Conservation (phyloP, 1,139 yeast genomes). For the Taphrina deformans region DNA sequence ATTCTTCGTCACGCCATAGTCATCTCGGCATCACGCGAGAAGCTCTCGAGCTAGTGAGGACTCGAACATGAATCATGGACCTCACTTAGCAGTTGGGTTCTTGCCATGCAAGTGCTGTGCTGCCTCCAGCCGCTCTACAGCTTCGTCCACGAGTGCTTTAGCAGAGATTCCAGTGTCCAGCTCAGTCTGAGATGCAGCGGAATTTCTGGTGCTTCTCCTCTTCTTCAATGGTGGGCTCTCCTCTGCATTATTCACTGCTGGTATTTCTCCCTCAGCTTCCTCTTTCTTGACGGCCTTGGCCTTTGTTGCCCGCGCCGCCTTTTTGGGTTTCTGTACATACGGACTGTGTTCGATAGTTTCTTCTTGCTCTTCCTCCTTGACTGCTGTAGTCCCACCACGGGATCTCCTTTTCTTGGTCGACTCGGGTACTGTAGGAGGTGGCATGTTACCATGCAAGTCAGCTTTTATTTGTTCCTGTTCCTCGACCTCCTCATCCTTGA, state of each 20-base stretch:
- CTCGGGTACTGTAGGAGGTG: background rate
- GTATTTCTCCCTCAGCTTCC: background rate
- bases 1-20: too few relatives aligned
- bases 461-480: background rate
- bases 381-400: background rate
- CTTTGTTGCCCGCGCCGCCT: background rate
- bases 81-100: background rate
- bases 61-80: too few relatives aligned
- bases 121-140: slow-evolving; percentile 27
- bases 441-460: background rate
- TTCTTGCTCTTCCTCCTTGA: background rate
- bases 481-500: background rate
- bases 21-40: too few relatives aligned
- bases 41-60: background rate
- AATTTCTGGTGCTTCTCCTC: background rate
- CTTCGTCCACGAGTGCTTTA: slow-evolving; percentile 37
- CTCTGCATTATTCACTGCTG: background rate
- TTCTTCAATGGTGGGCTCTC: background rate
- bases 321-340: background rate
- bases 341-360: background rate
- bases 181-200: slow-evolving; percentile 19
- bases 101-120: background rate
- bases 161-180: slow-evolving; percentile 32
- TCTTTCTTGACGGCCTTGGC: background rate
- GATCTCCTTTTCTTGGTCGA: background rate